These are phyloP conservation scores for Triticum turgidum DNA, from an alignment of 176 grass and related monocot species.

Conservation along the genomic window DNA sequence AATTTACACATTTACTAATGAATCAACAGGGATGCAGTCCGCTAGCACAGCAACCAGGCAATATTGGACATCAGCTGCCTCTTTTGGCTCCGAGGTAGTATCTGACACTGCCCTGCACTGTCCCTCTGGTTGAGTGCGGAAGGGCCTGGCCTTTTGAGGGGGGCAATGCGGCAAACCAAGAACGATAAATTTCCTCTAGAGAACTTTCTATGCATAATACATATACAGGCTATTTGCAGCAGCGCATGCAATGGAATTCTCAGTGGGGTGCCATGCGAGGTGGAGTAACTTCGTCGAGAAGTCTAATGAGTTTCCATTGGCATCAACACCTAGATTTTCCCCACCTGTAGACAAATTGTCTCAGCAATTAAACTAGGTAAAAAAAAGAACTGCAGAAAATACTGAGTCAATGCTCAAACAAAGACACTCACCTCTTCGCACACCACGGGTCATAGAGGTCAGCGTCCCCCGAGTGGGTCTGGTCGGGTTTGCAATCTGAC, in stretches of 20 bases:
- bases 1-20: constrained; percentile 84
- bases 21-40: constrained; percentile 43
- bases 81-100: constrained; percentile 25
- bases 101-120: constrained; percentile 24
- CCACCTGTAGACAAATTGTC: constrained; percentile 50
- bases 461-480: constrained; percentile 61
- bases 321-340: constrained; percentile 68
- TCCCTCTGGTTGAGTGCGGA: constrained; percentile 31
- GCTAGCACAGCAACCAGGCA: constrained; percentile 31
- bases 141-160: neutral
- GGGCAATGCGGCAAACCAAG: constrained; percentile 30
- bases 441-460: constrained; percentile 59
- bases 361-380: neutral
- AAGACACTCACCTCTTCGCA: constrained; percentile 53
- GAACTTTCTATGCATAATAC: constrained; percentile 80
- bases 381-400: constrained; percentile 6
- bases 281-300: constrained; percentile 86
- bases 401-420: neutral
- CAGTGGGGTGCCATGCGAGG: constrained; percentile 83
- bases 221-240: constrained; percentile 98
- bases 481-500: constrained; percentile 63
- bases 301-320: constrained; percentile 81
- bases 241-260: constrained; percentile 93
- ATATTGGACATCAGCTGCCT: constrained; percentile 29
- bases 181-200: constrained; percentile 42